Percentiles rank a stretch among this genome's conserved stretches.
These are phyloP conservation scores for Pyrenochaeta sp. DNA, from an alignment of 2,329 filamentous ascomycete species.

Conservation along the genomic window DNA sequence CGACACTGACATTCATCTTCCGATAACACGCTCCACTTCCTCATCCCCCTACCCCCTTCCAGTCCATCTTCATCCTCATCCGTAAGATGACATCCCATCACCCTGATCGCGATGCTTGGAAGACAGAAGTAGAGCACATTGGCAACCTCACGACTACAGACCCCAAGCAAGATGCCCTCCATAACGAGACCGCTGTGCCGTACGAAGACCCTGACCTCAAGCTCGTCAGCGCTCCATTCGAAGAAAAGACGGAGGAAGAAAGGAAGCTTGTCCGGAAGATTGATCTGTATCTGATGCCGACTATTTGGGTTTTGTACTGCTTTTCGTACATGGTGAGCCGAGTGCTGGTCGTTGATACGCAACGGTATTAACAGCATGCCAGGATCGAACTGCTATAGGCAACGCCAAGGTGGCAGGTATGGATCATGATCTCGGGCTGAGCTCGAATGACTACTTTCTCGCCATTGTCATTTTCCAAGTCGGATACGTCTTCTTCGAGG, in stretches of 20 bases:
- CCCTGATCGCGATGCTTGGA: slow-evolving; percentile 12
- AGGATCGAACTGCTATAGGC: slow-evolving; percentile 39
- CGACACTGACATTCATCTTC: neutral
- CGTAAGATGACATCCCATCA: slow-evolving; percentile 9
- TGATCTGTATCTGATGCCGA: slow-evolving; percentile 35
- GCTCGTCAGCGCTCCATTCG: slow-evolving; percentile 11
- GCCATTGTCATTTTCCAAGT: slow-evolving; percentile 34
- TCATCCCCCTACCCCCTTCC: neutral
- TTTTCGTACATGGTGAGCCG: slow-evolving; percentile 33
- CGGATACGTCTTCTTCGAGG: slow-evolving; percentile 34
- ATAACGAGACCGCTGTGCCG: slow-evolving; percentile 1
- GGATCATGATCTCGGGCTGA: slow-evolving; percentile 26
- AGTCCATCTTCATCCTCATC: neutral
- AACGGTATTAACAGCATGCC: neutral
- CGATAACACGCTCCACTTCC: neutral
- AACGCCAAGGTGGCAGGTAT: slow-evolving; percentile 55
- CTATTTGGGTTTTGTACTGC: slow-evolving; percentile 34
- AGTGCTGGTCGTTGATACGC: neutral
- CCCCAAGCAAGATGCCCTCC: slow-evolving; percentile 14
- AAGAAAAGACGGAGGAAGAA: slow-evolving; percentile 26
- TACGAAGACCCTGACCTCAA: slow-evolving; percentile 10
- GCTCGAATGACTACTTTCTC: slow-evolving; percentile 62
- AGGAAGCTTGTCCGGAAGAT: slow-evolving; percentile 34
- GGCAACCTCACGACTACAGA: slow-evolving; percentile 14
- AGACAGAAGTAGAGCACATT: slow-evolving; percentile 11